These are phyloP conservation scores for Pyrus bretschneideri DNA, from an alignment of 306 rosid species.

Conservation along the genomic window DNA sequence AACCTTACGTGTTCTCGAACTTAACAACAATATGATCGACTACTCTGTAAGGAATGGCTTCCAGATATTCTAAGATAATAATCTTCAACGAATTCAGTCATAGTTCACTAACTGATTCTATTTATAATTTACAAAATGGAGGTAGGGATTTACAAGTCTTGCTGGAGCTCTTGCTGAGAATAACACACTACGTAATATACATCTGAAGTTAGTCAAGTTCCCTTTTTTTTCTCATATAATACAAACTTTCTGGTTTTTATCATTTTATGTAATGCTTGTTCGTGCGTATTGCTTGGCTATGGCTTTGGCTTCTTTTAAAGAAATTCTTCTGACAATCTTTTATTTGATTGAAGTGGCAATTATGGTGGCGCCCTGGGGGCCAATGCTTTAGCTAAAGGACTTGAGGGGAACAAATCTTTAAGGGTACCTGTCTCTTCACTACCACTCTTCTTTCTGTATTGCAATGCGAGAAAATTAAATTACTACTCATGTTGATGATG, in stretches of 20 bases:
- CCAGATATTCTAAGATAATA: constrained; percentile 14
- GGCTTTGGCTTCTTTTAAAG: not conserved
- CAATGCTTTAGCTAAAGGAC: constrained; percentile 88
- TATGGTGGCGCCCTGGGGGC: constrained; percentile 98
- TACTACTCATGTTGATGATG: not conserved
- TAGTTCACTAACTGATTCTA: constrained; percentile 11
- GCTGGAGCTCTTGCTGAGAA: constrained; percentile 93
- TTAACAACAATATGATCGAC: constrained; percentile 87
- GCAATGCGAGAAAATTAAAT: not conserved
- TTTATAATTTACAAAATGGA: constrained; percentile 43
- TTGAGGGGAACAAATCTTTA: constrained; percentile 87
- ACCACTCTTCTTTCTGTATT: constrained; percentile 9
- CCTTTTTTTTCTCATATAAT: not conserved
- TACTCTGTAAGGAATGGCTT: constrained; percentile 68
- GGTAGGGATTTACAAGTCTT: constrained; percentile 91
- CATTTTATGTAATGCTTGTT: not conserved
- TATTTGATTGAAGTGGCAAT: constrained; percentile 66
- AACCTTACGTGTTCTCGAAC: constrained; percentile 70
- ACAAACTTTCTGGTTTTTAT: not conserved
- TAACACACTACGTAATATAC: constrained; percentile 60
- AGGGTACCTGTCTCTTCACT: constrained; percentile 43
- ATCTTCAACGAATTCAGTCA: constrained; percentile 1
- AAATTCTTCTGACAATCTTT: constrained; percentile 12
- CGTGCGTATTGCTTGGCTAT: constrained; percentile 5
- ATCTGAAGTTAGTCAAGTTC: constrained; percentile 64